phyloP scores from a whole-genome alignment of 257 asterid species.

The Buddleja alternifolia region DNA sequence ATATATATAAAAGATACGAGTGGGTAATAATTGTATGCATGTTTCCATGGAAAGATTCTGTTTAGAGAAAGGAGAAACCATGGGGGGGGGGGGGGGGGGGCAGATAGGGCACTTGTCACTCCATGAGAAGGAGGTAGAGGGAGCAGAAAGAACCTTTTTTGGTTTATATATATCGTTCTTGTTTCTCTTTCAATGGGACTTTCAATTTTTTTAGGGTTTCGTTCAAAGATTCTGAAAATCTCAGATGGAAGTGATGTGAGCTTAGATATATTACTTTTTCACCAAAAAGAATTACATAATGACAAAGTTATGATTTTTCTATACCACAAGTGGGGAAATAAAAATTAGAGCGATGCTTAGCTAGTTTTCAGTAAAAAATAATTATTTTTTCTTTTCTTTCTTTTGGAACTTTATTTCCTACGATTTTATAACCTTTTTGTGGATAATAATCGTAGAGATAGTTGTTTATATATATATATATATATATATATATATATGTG shows the following conservation, averaged over 20 bases:
- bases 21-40: not conserved
- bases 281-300: not conserved
- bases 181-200: not conserved
- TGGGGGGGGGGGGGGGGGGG: not conserved
- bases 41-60: conserved; percentile 32
- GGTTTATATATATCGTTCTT: not conserved
- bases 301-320: not conserved
- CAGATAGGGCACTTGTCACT: conserved; percentile 41
- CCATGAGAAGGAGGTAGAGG: conserved; percentile 9
- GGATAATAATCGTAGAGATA: no score
- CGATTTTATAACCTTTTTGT: no score
- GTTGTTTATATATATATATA: no score
- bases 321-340: not conserved
- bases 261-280: conserved; percentile 23
- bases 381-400: no score
- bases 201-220: conserved; percentile 52
- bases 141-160: conserved; percentile 24
- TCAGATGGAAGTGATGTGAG: conserved; percentile 26
- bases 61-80: conserved; percentile 20
- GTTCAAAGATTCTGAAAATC: conserved; percentile 44
- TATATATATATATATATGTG: no score
- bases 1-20: not conserved
- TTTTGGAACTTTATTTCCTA: no score
- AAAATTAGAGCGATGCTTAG: not conserved
- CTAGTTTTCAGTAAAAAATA: no score